Evolutionary conservation across 306 rosid genomes (phyloP).

Genomic region (Begonia peltatifolia): DNA sequence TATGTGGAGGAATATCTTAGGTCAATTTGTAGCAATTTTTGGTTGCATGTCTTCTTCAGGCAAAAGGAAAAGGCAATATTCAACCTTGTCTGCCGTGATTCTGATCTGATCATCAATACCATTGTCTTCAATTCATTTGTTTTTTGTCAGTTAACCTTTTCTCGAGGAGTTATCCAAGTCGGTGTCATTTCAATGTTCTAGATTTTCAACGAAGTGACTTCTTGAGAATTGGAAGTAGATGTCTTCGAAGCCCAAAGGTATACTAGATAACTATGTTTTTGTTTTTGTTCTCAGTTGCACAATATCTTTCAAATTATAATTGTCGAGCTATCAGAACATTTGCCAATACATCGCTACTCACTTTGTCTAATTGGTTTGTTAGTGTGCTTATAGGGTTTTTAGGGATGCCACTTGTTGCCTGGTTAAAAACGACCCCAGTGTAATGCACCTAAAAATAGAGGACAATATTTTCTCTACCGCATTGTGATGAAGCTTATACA

Average conservation of each 20-base stretch:
- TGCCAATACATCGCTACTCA: constrained; percentile 78
- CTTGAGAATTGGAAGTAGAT: constrained; percentile 82
- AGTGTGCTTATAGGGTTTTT: constrained; percentile 44
- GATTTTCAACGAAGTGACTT: constrained; percentile 87
- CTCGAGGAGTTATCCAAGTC: background rate
- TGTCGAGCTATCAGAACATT: constrained; percentile 75
- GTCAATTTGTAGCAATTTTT: constrained; percentile 82
- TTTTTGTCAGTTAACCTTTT: constrained; percentile 70
- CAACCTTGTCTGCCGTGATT: constrained; percentile 37
- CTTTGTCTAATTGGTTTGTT: constrained; percentile 43
- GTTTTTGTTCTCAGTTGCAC: constrained; percentile 50
- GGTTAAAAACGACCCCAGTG: constrained; percentile 46
- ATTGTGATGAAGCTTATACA: no score
- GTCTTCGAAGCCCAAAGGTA: constrained; percentile 46
- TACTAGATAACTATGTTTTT: constrained; percentile 62
- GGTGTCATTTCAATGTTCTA: constrained; percentile 5
- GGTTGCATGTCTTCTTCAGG: constrained; percentile 74
- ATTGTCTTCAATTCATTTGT: constrained; percentile 83
- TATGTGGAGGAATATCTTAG: constrained; percentile 97
- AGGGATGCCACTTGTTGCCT: constrained; percentile 74
- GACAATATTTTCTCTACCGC: no score
- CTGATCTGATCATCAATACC: constrained; percentile 65
- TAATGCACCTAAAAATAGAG: constrained; percentile 9
- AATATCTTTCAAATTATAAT: constrained; percentile 61
- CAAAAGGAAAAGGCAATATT: constrained; percentile 53